A percentile compares a stretch with the other conserved stretches of the same genome.
phyloP scores from a whole-genome alignment of 2,329 filamentous ascomycete species.

The Talaromyces sp. region DNA sequence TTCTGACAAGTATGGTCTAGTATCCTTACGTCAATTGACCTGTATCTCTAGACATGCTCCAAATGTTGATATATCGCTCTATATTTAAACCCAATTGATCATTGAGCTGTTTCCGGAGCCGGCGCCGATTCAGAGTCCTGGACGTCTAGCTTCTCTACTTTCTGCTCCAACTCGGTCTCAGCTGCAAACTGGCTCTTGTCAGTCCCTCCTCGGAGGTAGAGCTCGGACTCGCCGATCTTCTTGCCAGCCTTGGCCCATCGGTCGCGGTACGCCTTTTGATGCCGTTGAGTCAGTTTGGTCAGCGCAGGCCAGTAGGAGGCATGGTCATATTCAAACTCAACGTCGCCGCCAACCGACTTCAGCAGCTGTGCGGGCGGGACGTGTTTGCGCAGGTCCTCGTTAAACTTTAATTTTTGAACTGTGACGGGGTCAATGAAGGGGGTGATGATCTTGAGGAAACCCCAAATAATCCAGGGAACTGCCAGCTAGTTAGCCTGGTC shows the following conservation, averaged over 20 bases:
- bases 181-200: conserved; percentile 21
- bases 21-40: too few relatives aligned
- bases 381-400: conserved; percentile 80
- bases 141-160: conserved; percentile 15
- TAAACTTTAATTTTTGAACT: conserved; percentile 93
- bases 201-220: conserved; percentile 72
- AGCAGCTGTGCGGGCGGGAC: conserved; percentile 79
- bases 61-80: not conserved
- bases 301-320: conserved; percentile 83
- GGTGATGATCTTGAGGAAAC: conserved; percentile 93
- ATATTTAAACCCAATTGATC: not conserved
- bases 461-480: conserved; percentile 88
- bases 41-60: not conserved
- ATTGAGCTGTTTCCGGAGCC: not conserved
- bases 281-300: conserved; percentile 63
- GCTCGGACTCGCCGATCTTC: conserved; percentile 78
- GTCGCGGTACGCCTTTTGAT: conserved; percentile 57
- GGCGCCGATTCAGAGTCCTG: not conserved
- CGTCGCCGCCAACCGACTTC: conserved; percentile 70
- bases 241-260: conserved; percentile 79
- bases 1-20: not conserved
- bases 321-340: conserved; percentile 92
- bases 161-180: conserved; percentile 13
- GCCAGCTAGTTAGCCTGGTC: conserved; percentile 3
- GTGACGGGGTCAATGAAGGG: conserved; percentile 96